These are phyloP conservation scores for Triangularia setosa DNA, from an alignment of 2,329 filamentous ascomycete genomes.

Conservation along the genomic window DNA sequence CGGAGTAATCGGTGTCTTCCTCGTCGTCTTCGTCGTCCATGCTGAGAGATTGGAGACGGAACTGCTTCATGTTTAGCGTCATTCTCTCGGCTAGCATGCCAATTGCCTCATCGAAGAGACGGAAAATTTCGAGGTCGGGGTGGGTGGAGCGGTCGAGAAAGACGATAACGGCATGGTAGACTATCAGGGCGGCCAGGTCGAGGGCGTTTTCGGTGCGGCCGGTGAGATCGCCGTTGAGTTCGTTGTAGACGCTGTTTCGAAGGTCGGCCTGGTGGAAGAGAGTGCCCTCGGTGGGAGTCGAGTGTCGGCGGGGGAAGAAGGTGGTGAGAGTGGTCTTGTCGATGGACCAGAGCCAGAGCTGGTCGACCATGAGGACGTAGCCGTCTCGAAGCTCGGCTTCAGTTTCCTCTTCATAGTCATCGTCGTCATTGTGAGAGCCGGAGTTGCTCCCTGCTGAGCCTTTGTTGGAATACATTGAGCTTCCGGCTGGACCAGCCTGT, in stretches of 20 bases:
- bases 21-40: constrained; percentile 31
- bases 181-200: constrained; percentile 60
- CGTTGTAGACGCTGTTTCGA: constrained; percentile 61
- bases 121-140: constrained; percentile 59
- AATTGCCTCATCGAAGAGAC: constrained; percentile 64
- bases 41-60: constrained; percentile 50
- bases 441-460: background rate
- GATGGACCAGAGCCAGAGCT: constrained; percentile 60
- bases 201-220: constrained; percentile 58
- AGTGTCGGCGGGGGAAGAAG: constrained; percentile 54
- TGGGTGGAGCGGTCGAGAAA: constrained; percentile 57
- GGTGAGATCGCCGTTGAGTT: constrained; percentile 61
- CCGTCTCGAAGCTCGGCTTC: constrained; percentile 37
- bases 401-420: constrained; percentile 24
- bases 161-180: constrained; percentile 59
- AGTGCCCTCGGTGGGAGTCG: constrained; percentile 50
- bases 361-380: constrained; percentile 64
- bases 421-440: constrained; percentile 31
- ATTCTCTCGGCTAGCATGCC: constrained; percentile 61
- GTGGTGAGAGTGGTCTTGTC: constrained; percentile 50
- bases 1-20: constrained; percentile 29
- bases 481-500: background rate
- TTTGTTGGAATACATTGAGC: constrained; percentile 14
- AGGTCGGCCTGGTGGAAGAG: constrained; percentile 59
- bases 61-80: constrained; percentile 58